Percentiles rank a stretch among this genome's conserved stretches.
phyloP scores from a whole-genome alignment of 1,284 basidiomycete genomes.

The Polyporus tsugae region DNA sequence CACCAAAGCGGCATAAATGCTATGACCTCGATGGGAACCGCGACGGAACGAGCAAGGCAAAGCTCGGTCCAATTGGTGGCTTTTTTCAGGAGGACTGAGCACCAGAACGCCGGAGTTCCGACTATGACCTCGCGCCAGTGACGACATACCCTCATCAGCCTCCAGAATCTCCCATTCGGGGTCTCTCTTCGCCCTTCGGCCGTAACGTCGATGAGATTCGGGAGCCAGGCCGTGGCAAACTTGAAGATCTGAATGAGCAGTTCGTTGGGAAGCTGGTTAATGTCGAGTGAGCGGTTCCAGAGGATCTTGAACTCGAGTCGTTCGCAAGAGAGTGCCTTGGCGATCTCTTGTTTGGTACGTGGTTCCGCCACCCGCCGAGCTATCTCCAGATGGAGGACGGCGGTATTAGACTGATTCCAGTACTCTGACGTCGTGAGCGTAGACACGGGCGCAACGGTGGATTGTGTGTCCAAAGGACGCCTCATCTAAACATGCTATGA shows the following conservation, averaged over 20 bases:
- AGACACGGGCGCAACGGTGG: no score
- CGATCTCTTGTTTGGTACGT: no score
- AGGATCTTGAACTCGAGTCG: no score
- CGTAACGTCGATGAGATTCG: no score
- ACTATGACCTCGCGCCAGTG: not conserved
- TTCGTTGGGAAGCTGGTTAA: not conserved
- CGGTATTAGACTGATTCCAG: no score
- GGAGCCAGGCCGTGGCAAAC: not conserved
- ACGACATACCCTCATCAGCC: not conserved
- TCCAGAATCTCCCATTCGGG: no score
- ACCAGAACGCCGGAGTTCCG: constrained; percentile 1
- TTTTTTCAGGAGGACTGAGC: not conserved
- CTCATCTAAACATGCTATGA: no score
- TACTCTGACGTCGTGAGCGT: no score
- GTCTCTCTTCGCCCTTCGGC: not conserved
- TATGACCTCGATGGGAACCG: not conserved
- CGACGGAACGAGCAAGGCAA: not conserved
- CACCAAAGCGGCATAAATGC: not conserved
- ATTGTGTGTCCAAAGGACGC: no score
- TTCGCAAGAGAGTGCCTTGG: no score
- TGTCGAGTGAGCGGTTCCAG: not conserved
- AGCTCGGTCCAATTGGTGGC: not conserved
- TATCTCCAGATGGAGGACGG: no score
- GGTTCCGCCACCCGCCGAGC: no score
- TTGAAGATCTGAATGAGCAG: not conserved